Evolutionary conservation across 2,329 filamentous ascomycete genomes (phyloP).

Genomic region (Fusarium buxicola): DNA sequence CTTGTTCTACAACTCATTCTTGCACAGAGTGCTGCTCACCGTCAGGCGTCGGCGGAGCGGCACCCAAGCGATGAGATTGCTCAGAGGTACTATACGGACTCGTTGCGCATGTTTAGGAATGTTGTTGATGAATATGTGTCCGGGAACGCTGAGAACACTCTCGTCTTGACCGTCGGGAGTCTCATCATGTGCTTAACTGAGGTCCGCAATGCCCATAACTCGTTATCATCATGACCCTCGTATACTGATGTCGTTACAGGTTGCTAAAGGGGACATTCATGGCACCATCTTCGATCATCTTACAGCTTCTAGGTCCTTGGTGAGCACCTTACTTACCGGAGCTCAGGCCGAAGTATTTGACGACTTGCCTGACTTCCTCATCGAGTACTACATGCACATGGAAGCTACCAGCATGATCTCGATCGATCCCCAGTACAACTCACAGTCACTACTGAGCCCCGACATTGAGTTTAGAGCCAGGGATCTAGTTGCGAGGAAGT

Average conservation of each 20-base stretch:
- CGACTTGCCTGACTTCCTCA: slow-evolving; percentile 57
- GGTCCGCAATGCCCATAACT: slow-evolving; percentile 45
- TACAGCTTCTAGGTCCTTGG: slow-evolving; percentile 56
- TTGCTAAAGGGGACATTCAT: slow-evolving; percentile 58
- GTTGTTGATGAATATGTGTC: slow-evolving; percentile 51
- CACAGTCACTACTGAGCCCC: slow-evolving; percentile 48
- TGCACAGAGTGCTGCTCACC: slow-evolving; percentile 57
- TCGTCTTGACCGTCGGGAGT: slow-evolving; percentile 58
- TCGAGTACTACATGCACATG: slow-evolving; percentile 62
- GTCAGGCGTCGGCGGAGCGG: slow-evolving; percentile 48
- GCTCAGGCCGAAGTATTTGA: slow-evolving; percentile 49
- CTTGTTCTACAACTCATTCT: slow-evolving; percentile 60
- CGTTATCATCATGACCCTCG: background rate
- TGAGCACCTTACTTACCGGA: slow-evolving; percentile 52
- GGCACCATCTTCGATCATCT: slow-evolving; percentile 61
- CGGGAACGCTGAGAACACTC: slow-evolving; percentile 49
- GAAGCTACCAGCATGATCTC: slow-evolving; percentile 61
- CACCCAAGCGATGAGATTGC: slow-evolving; percentile 48
- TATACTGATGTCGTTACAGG: slow-evolving; percentile 34
- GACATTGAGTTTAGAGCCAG: slow-evolving; percentile 48
- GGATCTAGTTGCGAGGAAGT: slow-evolving; percentile 46
- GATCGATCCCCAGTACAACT: slow-evolving; percentile 48
- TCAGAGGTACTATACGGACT: slow-evolving; percentile 52
- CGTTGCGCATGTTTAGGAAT: slow-evolving; percentile 51
- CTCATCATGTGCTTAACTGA: slow-evolving; percentile 61